Base-by-base conservation (phyloP, 129 eudicot species). In the Kitagawia praeruptora region DNA sequence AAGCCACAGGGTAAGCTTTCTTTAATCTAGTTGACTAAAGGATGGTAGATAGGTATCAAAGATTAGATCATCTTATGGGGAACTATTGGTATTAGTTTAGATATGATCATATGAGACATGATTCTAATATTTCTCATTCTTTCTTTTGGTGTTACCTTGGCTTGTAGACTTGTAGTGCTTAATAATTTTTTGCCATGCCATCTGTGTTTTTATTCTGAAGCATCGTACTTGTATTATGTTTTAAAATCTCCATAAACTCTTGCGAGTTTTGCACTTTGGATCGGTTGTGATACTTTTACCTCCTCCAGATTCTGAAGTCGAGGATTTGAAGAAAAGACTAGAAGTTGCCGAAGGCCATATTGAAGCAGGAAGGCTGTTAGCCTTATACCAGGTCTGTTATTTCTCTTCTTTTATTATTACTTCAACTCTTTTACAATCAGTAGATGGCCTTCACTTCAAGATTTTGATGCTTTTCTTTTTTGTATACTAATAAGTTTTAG, bases 361-460 rank as follows among this genome's bases (percentile, higher is more conserved):
- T 87, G 99, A 95, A 92, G 97, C 99, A 46, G 99, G 99, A 80
- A 87, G 99, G 82, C 89, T 95, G 56, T 89, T 95, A 91, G 58
- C 88, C 13, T 76, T 88, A 56, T 95, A 95, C 87, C 99, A 95
- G 93, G 99, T 92, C 54, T 34, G 64, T 11, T 66, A 77, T 67
- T 34, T 31, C 10, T 67, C 23, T 34, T 41, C 38, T 67, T 27
- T 67, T 28, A 31, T 18, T 66, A 28, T 31, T 13, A 28, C 73
- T 67, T 12, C 4, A 28, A 31, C 21, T 34, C 41, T 67, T 34
- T 34, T 28, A 1, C 41, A 67, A 1, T 67, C 23, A 34, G 10
- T 67, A 27, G 23, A 31, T 25, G 21, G 73, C 73, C 19, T 67
- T 67, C 4, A 67, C 39, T 31, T 67, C 3, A 16, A 31, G 73